A percentile compares a stretch with the other conserved stretches of the same genome.
Evolutionary conservation across 2,329 filamentous ascomycete species (phyloP).

Genomic region (Trichoderma harzianum): DNA sequence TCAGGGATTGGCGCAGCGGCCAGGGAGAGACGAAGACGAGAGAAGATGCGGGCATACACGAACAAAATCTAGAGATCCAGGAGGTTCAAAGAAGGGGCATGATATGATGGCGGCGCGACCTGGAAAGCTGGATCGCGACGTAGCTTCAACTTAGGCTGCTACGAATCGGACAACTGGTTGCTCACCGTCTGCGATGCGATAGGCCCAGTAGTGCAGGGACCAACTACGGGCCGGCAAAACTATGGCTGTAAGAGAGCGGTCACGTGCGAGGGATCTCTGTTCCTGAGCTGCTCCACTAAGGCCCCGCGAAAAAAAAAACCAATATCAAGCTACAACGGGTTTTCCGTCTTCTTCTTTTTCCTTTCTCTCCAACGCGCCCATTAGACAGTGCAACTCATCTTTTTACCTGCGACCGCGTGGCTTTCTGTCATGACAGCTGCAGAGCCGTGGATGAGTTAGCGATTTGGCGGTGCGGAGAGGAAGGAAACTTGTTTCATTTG

Average conservation of each 20-base stretch:
- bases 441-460: slow-evolving; percentile 61
- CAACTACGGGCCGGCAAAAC: slow-evolving; percentile 20
- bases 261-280: slow-evolving; percentile 20
- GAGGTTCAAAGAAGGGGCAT: slow-evolving; percentile 11
- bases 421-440: slow-evolving; percentile 66
- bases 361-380: slow-evolving; percentile 63
- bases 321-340: not conserved
- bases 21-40: slow-evolving; percentile 19
- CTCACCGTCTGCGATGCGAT: slow-evolving; percentile 13
- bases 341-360: slow-evolving; percentile 27
- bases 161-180: slow-evolving; percentile 6
- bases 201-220: not conserved
- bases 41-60: not conserved
- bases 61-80: not conserved
- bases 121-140: slow-evolving; percentile 9
- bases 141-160: slow-evolving; percentile 15
- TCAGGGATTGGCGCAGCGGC: slow-evolving; percentile 22
- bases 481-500: slow-evolving; percentile 35
- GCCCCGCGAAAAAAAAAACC: not conserved
- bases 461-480: slow-evolving; percentile 58
- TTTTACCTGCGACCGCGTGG: slow-evolving; percentile 52
- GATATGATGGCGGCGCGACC: slow-evolving; percentile 17
- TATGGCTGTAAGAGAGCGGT: not conserved
- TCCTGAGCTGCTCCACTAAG: not conserved
- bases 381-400: slow-evolving; percentile 84